Evolutionary conservation across 108 stramenopile species (phyloP).

Genomic region (Seminavis robusta): DNA sequence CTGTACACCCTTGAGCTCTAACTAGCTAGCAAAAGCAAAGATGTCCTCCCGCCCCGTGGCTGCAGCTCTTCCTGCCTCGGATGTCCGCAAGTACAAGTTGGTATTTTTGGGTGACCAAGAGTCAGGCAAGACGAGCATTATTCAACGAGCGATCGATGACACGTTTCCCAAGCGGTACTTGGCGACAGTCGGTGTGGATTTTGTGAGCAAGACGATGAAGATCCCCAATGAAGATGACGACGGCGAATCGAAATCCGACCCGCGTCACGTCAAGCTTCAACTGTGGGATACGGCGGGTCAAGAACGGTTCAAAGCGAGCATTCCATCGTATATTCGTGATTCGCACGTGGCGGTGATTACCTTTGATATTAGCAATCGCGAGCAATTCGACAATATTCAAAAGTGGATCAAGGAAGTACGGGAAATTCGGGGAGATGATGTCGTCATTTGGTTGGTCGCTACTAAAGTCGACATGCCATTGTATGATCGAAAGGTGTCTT

Average conservation of each 20-base stretch:
- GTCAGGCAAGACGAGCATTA: conserved; percentile 4
- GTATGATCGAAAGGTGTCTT: background rate
- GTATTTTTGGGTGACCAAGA: conserved; percentile 2
- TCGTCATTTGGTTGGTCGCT: background rate
- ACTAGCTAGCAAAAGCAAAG: no score
- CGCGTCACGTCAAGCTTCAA: conserved; percentile 40
- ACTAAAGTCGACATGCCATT: background rate
- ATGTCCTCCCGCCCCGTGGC: no score
- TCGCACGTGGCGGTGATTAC: conserved; percentile 91
- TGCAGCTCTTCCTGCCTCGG: no score
- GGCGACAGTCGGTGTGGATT: conserved; percentile 9
- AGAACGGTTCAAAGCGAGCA: conserved; percentile 90
- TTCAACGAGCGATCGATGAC: conserved; percentile 8
- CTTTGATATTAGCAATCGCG: conserved; percentile 86
- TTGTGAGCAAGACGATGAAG: conserved; percentile 5
- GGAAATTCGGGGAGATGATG: conserved; percentile 4
- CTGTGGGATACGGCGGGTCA: conserved; percentile 96
- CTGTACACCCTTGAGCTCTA: no score
- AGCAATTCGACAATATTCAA: conserved; percentile 89
- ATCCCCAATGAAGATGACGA: no score
- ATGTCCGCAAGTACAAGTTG: background rate
- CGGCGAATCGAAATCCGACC: background rate
- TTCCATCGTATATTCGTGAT: conserved; percentile 90
- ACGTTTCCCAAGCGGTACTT: conserved; percentile 5
- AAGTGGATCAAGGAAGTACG: conserved; percentile 62